phyloP scores from a whole-genome alignment of 2,329 filamentous ascomycete genomes.

The Aphanoascus verrucosus region DNA sequence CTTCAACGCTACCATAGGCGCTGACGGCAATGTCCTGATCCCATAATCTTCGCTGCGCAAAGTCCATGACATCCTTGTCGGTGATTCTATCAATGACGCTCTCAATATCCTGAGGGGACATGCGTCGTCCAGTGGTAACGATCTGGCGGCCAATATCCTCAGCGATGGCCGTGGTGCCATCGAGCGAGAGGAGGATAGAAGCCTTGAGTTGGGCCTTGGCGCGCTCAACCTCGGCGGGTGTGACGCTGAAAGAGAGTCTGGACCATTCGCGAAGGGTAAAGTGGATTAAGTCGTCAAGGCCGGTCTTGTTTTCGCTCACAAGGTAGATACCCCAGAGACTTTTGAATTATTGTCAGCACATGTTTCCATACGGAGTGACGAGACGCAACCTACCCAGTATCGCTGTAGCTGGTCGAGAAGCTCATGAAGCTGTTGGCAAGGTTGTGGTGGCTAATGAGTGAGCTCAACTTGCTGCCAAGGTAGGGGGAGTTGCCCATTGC shows the following conservation, averaged over 20 bases:
- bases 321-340: conserved; percentile 99
- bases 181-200: conserved; percentile 89
- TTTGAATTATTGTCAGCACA: conserved; percentile 7
- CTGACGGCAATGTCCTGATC: conserved; percentile 92
- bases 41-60: conserved; percentile 91
- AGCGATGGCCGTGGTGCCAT: conserved; percentile 92
- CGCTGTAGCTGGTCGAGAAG: conserved; percentile 98
- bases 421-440: conserved; percentile 99
- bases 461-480: conserved; percentile 95
- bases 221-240: conserved; percentile 84
- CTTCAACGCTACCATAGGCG: conserved; percentile 89
- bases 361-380: neutral
- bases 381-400: conserved; percentile 69
- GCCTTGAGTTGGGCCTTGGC: conserved; percentile 99
- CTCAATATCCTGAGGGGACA: conserved; percentile 90
- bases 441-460: conserved; percentile 85
- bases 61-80: conserved; percentile 94
- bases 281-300: conserved; percentile 91
- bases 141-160: conserved; percentile 99
- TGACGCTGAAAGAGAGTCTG: conserved; percentile 79
- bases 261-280: conserved; percentile 98
- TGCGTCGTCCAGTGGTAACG: conserved; percentile 87
- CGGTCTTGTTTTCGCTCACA: conserved; percentile 76
- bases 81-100: conserved; percentile 77
- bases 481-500: conserved; percentile 95